A percentile compares a stretch with the other conserved stretches of the same genome.
These are phyloP conservation scores for Harringtonia lauricola DNA, from an alignment of 2,329 filamentous ascomycete genomes.

Conservation along the genomic window DNA sequence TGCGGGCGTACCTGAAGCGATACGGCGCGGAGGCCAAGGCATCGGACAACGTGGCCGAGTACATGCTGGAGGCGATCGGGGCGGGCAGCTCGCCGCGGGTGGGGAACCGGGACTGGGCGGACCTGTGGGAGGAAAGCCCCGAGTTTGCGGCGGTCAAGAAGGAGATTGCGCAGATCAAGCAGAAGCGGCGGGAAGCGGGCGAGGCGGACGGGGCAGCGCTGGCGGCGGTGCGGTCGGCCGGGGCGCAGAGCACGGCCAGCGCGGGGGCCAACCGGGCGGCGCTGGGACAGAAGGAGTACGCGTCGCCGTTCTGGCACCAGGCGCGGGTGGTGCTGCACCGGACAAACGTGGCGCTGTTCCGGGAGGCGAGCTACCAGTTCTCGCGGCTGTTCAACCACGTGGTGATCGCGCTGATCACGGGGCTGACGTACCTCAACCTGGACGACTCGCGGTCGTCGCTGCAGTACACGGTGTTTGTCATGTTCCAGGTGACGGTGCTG, in stretches of 20 bases:
- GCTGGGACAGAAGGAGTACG: slow-evolving; percentile 57
- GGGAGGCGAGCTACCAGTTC: slow-evolving; percentile 80
- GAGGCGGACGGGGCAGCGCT: slow-evolving; percentile 1
- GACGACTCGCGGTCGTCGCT: slow-evolving; percentile 65
- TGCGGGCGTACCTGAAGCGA: slow-evolving; percentile 53
- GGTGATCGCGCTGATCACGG: slow-evolving; percentile 65
- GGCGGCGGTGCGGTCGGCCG: slow-evolving; percentile 14
- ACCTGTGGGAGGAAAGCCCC: slow-evolving; percentile 64
- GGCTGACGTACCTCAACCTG: slow-evolving; percentile 68
- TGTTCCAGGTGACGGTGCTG: slow-evolving; percentile 81
- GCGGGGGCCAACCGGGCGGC: not conserved
- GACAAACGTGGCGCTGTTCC: slow-evolving; percentile 71
- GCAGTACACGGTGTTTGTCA: slow-evolving; percentile 79
- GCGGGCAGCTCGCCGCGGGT: slow-evolving; percentile 63
- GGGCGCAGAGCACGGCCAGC: slow-evolving; percentile 28
- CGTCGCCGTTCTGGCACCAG: slow-evolving; percentile 70
- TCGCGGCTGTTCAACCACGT: slow-evolving; percentile 80
- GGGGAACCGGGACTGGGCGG: slow-evolving; percentile 67
- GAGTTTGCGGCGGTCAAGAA: slow-evolving; percentile 58
- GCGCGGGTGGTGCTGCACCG: slow-evolving; percentile 63
- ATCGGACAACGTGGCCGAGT: slow-evolving; percentile 56
- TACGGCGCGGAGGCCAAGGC: slow-evolving; percentile 48
- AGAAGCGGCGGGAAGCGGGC: slow-evolving; percentile 30
- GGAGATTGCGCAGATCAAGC: slow-evolving; percentile 56
- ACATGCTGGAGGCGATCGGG: slow-evolving; percentile 78